phyloP scores from a whole-genome alignment of 768 basidiomycete species.

The Leucocoprinus birnbaumii region DNA sequence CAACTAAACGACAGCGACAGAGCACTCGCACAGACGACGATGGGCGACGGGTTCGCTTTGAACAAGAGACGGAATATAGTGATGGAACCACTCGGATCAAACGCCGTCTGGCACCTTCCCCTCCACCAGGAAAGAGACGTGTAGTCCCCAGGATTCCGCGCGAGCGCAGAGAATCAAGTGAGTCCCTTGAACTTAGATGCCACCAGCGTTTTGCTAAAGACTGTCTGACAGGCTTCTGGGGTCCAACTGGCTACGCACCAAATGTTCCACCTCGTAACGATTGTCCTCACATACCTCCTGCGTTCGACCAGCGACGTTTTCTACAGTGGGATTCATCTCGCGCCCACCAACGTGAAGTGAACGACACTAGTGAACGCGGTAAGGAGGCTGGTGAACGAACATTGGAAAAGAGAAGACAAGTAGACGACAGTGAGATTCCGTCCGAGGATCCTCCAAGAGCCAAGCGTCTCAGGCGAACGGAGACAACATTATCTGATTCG shows the following conservation, averaged over 20 bases:
- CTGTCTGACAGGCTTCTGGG: not conserved
- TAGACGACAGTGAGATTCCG: not conserved
- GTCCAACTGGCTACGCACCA: not conserved
- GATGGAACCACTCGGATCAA: not conserved
- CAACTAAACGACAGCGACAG: not conserved
- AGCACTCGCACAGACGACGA: not conserved
- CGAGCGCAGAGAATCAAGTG: not conserved
- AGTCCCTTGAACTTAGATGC: not conserved
- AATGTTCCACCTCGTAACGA: not conserved
- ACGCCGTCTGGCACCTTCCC: not conserved
- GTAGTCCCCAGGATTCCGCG: constrained; percentile 1
- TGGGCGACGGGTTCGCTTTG: not conserved
- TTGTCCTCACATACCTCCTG: not conserved
- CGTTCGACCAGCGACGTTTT: not conserved
- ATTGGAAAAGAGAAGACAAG: constrained; percentile 2
- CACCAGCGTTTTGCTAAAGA: not conserved
- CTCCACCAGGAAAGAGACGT: constrained; percentile 2
- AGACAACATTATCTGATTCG: not conserved
- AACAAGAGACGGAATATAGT: not conserved
- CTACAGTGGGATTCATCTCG: not conserved
- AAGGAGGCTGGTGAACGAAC: not conserved
- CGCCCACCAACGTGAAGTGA: not conserved
- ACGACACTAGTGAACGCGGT: not conserved
- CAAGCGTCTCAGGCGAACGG: constrained; percentile 9
- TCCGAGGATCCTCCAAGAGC: not conserved